Evolutionary conservation across 2,329 filamentous ascomycete species (phyloP).

Genomic region (Pseudocercospora cruenta): DNA sequence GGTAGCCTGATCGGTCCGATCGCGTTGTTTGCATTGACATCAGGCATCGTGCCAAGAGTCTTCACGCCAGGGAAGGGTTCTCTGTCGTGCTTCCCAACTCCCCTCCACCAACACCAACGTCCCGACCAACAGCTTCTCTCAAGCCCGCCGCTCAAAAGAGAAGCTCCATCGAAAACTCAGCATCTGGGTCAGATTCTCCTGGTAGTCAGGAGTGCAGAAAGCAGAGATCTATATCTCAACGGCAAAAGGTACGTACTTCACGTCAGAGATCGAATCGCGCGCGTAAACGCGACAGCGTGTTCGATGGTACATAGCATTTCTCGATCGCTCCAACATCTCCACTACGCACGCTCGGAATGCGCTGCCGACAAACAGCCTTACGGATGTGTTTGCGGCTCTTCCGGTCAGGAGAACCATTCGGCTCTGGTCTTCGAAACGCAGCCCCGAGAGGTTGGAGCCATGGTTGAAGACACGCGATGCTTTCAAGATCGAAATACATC

Average conservation of each 20-base stretch:
- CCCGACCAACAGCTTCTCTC: background rate
- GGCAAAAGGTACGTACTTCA: background rate
- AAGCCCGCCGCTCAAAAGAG: background rate
- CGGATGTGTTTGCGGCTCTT: slow-evolving; percentile 4
- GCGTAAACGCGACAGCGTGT: background rate
- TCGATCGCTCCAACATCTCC: slow-evolving; percentile 1
- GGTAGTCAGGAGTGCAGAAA: slow-evolving; percentile 1
- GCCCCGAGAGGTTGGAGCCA: background rate
- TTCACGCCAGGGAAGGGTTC: background rate
- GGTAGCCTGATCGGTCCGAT: too few species aligned
- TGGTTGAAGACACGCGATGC: slow-evolving; percentile 1
- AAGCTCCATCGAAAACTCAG: background rate
- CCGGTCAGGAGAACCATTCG: slow-evolving; percentile 1
- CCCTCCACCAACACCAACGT: background rate
- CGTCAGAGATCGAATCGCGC: background rate
- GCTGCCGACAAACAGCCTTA: slow-evolving; percentile 1
- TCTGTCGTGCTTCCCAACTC: background rate
- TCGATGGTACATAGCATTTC: slow-evolving; percentile 4
- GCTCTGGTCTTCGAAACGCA: background rate
- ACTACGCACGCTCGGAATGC: background rate
- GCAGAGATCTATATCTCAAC: slow-evolving; percentile 5
- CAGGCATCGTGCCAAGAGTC: background rate
- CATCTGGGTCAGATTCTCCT: background rate
- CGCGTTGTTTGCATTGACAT: background rate
- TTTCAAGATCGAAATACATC: background rate